Evolutionary conservation across 2,329 filamentous ascomycete genomes (phyloP), one percentile per base, ranked within the genome.

Genomic region (Sporothrix schenckii): DNA sequence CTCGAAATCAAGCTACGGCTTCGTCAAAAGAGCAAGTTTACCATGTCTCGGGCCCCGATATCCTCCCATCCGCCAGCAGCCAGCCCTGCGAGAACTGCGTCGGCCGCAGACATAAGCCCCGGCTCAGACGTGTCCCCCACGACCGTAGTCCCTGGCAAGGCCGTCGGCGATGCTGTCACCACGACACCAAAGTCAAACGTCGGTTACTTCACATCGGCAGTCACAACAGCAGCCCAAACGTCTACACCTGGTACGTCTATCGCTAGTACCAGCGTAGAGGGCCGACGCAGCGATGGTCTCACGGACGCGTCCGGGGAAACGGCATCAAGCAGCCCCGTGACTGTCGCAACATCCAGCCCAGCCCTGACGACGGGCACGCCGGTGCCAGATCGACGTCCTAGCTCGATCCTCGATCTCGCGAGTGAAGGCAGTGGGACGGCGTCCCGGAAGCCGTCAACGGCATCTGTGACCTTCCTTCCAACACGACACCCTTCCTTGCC

Each of bases 391-490:
- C 54, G 65, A 21, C 58, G 61, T 6, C 67, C 52, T 52, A 68
- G 50, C 34, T 71, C 73, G 72, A 75, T 77, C 72, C 73, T 78
- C 77, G 72, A 78, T 76, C 72, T 76, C 74, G 75, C 69, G 66
- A 77, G 79, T 66, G 79, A 80, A 71, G 78, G 77, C 71, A 76
- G 76, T 63, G 78, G 76, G 72, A 78, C 75, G 14, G 73, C 78
- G 66, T 80, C 80, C 58, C 79, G 82, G 66, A 85, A 84, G 73
- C 80, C 80, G 14, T 87, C 85, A 1, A 76, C 80, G 44, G 81
- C 82, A 41, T 85, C 83, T 16, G 80, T 87, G 68, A 80, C 80
- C 10, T 86, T 86, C 74, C 81, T 80, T 3, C 76, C 78, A n/a
- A 80, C 80, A 39, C 76, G 76, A 0, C 80, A 85, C 72, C 82